phyloP scores from a whole-genome alignment of 2,329 filamentous ascomycete genomes.

The Aspergillus uvarum region DNA sequence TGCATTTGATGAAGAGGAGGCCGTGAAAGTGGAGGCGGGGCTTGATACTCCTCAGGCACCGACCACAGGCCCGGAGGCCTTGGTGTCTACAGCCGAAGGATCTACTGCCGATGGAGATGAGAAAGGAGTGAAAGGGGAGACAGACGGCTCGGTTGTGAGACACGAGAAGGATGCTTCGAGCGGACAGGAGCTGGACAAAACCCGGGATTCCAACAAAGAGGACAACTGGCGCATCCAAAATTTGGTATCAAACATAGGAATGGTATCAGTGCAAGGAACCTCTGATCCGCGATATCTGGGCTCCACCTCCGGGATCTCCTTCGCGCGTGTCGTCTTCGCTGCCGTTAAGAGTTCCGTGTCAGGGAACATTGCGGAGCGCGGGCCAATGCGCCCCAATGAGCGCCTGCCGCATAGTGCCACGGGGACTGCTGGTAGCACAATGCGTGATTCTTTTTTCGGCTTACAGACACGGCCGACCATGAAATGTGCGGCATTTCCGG shows the following conservation, averaged over 20 bases:
- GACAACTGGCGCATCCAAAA: conserved; percentile 64
- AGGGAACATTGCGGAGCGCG: conserved; percentile 61
- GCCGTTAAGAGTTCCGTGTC: conserved; percentile 78
- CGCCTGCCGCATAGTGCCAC: conserved; percentile 50
- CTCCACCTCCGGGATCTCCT: conserved; percentile 86
- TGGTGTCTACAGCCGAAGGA: conserved; percentile 13
- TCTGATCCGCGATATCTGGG: conserved; percentile 80
- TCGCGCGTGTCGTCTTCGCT: conserved; percentile 89
- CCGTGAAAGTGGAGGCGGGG: conserved; percentile 31
- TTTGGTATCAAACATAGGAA: conserved; percentile 67
- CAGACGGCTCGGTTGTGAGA: conserved; percentile 16
- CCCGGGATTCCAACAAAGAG: conserved; percentile 51
- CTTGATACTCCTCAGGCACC: conserved; percentile 24
- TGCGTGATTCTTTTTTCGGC: conserved; percentile 97
- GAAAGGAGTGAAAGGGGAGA: conserved; percentile 25
- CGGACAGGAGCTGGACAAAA: conserved; percentile 27
- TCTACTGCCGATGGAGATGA: conserved; percentile 18
- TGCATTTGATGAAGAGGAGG: conserved; percentile 59
- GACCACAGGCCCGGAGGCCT: conserved; percentile 16
- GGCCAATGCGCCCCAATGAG: conserved; percentile 60
- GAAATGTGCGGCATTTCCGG: conserved; percentile 79
- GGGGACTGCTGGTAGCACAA: conserved; percentile 67
- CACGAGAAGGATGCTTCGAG: conserved; percentile 21
- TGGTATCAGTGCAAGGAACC: conserved; percentile 74
- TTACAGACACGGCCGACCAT: conserved; percentile 87